Percentiles rank a stretch among this genome's conserved stretches.
Evolutionary conservation across 2,329 filamentous ascomycete genomes (phyloP).

Genomic region (Penicillium sp.): DNA sequence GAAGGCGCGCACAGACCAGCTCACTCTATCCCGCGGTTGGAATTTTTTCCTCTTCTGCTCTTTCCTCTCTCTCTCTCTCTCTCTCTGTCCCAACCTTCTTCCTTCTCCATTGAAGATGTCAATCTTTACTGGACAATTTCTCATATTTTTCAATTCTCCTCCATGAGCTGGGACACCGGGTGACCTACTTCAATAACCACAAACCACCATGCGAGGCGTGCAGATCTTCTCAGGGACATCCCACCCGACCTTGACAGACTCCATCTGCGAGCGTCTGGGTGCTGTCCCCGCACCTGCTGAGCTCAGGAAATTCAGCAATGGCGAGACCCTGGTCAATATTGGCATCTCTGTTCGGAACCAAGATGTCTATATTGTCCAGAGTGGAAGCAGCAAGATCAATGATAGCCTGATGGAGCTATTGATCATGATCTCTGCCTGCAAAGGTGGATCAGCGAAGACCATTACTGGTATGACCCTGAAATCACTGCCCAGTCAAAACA

Average conservation of each 20-base stretch:
- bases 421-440: constrained; percentile 99
- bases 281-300: constrained; percentile 57
- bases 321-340: constrained; percentile 66
- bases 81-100: constrained; percentile 9
- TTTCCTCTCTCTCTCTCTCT: constrained; percentile 8
- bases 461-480: constrained; percentile 69
- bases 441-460: constrained; percentile 93
- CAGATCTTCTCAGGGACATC: constrained; percentile 66
- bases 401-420: constrained; percentile 98
- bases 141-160: constrained; percentile 7
- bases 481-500: background rate
- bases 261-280: constrained; percentile 63
- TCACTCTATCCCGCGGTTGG: background rate
- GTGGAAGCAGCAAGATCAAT: constrained; percentile 92
- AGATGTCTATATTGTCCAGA: constrained; percentile 98
- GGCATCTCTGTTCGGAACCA: constrained; percentile 80
- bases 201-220: constrained; percentile 57
- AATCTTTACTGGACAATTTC: constrained; percentile 14
- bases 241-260: constrained; percentile 60
- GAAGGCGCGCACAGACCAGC: constrained; percentile 11
- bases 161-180: constrained; percentile 11
- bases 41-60: constrained; percentile 19
- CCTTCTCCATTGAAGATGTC: constrained; percentile 16
- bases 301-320: constrained; percentile 65
- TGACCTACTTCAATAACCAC: constrained; percentile 1